Evolutionary conservation across 306 rosid species (phyloP).

Genomic region (Glycyrrhiza uralensis): DNA sequence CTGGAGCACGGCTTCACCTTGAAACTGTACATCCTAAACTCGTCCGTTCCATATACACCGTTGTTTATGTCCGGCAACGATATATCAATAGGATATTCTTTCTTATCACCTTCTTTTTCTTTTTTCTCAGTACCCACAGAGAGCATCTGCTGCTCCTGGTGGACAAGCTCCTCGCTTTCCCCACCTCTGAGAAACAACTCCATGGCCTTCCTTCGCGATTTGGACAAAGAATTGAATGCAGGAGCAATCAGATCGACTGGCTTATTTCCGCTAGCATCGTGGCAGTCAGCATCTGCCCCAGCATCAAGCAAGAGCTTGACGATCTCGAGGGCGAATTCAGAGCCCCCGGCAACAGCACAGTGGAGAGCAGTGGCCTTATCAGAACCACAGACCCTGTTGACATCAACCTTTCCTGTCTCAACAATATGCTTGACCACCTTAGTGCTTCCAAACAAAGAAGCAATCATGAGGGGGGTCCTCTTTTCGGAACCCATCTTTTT

Average conservation of each 20-base stretch:
- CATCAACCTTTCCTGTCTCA: slow-evolving; percentile 60
- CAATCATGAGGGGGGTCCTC: slow-evolving; percentile 93
- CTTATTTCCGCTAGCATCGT: slow-evolving; percentile 55
- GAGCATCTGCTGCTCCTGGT: slow-evolving; percentile 38
- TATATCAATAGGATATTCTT: slow-evolving; percentile 83
- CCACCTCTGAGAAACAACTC: slow-evolving; percentile 71
- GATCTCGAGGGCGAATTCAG: slow-evolving; percentile 54
- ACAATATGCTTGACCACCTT: slow-evolving; percentile 64
- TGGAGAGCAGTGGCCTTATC: slow-evolving; percentile 91
- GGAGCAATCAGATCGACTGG: slow-evolving; percentile 69
- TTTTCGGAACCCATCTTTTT: slow-evolving; percentile 88
- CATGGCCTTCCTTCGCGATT: slow-evolving; percentile 59
- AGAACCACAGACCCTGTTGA: slow-evolving; percentile 68
- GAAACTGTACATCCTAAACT: slow-evolving; percentile 95
- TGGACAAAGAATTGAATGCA: slow-evolving; percentile 39
- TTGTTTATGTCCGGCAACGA: slow-evolving; percentile 91
- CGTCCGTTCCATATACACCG: slow-evolving; percentile 82
- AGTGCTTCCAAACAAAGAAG: slow-evolving; percentile 79
- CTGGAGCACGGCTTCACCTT: slow-evolving; percentile 99
- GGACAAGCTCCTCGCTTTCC: slow-evolving; percentile 32
- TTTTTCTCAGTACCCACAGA: too few relatives aligned
- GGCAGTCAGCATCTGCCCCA: slow-evolving; percentile 53
- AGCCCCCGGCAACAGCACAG: slow-evolving; percentile 81
- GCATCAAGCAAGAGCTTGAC: slow-evolving; percentile 86
- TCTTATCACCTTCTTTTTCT: slow-evolving; percentile 82